Base-by-base conservation (phyloP, 495 filamentous ascomycete genomes). In the Podospora appendiculata region DNA sequence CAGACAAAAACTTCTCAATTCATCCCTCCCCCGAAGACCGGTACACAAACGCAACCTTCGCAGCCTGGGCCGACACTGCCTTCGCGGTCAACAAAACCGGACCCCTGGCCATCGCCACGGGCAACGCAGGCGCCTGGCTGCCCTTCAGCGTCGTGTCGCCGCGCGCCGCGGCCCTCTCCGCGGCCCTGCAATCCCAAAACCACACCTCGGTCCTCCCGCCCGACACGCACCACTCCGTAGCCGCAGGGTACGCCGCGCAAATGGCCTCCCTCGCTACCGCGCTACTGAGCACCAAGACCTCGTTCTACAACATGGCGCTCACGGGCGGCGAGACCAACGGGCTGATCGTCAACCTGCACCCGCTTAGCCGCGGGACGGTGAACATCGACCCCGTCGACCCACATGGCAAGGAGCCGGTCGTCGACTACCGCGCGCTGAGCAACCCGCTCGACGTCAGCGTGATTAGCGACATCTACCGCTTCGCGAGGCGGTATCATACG, bases 351-450 rank as follows among this genome's bases (percentile, higher is more conserved):
- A 60, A 72, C 48, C 60, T 76, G 35, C 71, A 77, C 51, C 72
- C 75, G 1, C 57, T 76, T 0, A 70, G 64, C 40, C 67, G 76
- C 4, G 74, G 76, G 14, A 76, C 66, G 0, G 66, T 79, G 19
- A 68, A 68, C 48, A 68, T 79, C 51, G 64, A 79, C 67, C 47
- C 59, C 0, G 32, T 57, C 5, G 62, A 69, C 51, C 72, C 71
- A 8, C 56, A 60, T 32, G 58, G 58, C 38, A 52, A 60, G 3
- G 64, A 66, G 42, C 75, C 74, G 1, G 41, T 72, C 0, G 69
- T 78, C 9, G 76, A 79, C 62, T 77, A 75, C 49, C 67, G 75
- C 38, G 69, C 69, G 8, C 66, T 79, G 11, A 58, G 58, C n/a
- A 79, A 79, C 53, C 73, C 74, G 12, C 59, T 79, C 10, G 76